Base-by-base conservation (phyloP, 2,329 filamentous ascomycete genomes). In the Aureobasidium sp. region DNA sequence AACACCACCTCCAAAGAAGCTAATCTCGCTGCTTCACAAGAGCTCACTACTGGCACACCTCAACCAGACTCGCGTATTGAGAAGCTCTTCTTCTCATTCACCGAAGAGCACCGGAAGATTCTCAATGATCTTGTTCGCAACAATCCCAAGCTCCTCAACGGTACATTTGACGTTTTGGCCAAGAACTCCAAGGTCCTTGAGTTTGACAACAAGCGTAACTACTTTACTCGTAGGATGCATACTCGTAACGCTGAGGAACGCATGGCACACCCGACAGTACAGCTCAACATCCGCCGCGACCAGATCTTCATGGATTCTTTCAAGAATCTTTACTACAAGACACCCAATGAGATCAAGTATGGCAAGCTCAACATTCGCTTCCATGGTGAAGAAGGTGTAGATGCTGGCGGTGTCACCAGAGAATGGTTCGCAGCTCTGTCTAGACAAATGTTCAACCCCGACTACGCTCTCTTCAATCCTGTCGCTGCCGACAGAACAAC, bases 371-470 rank as follows among this genome's bases (percentile, higher is more conserved):
- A 90, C 69, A 95, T 98, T 62, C 85, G 91, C 51, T 98, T 98
- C 80, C 88, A 93, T 62, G 90, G 90, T 29, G 93, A 98, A 72
- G 93, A 98, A 68, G 93, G 94, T 69, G 90, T 98, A 37, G 94
- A 98, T 71, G 93, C 93, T 51, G 94, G 93, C 61, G 93, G 93
- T 72, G 91, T 98, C 41, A 96, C 91, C 32, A 84, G 94, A 65
- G 93, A 98, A 74, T 98, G 94, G 93, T 98, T 98, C 79, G 91
- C 96, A 68, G 91, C 95, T 48, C 85, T 98, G 60, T 85, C 94
- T 25, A 83, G 93, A 57, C 93, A 96, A 65, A 98, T 98, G 93
- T 98, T 98, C 72, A 93, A 98, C 69, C 87, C 93, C 44, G 93
- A 96, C 71, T 98, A 97, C 66, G 93, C 89, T 45, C 77, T 98